A percentile compares a stretch with the other conserved stretches of the same genome.
Conservation (phyloP, 495 filamentous ascomycete genomes). For the Chaetomium cochliodes region DNA sequence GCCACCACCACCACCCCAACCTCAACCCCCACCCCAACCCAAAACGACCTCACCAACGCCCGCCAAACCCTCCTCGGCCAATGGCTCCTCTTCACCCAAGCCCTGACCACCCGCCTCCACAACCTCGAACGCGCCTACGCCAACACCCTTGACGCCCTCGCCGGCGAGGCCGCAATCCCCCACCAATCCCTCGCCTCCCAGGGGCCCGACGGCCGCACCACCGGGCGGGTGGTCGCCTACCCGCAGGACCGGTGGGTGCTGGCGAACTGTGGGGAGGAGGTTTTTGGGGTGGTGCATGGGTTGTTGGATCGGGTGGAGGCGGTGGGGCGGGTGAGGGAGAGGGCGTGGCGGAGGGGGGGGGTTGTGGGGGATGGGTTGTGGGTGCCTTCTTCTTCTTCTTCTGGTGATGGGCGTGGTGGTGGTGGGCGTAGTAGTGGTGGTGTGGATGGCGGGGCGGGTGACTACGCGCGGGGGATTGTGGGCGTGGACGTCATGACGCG, state of each 20-base stretch:
- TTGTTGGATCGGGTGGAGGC: conserved; percentile 49
- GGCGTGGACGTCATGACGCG: conserved; percentile 45
- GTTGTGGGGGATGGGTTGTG: conserved; percentile 38
- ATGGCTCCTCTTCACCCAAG: conserved; percentile 49
- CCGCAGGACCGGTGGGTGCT: conserved; percentile 55
- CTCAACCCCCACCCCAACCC: background rate
- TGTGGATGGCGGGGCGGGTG: conserved; percentile 21
- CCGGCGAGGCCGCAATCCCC: conserved; percentile 50
- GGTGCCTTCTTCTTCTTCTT: too few species aligned
- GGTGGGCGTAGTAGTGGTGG: too few species aligned
- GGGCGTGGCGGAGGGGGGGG: conserved; percentile 26
- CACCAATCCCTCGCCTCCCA: conserved; percentile 36
- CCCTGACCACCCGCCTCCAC: conserved; percentile 49
- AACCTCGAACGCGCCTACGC: conserved; percentile 51
- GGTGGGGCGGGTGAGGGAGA: conserved; percentile 31
- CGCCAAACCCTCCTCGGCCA: conserved; percentile 50
- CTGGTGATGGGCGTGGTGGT: too few species aligned
- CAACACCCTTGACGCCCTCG: conserved; percentile 48
- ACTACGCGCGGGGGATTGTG: conserved; percentile 42
- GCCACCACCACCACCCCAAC: conserved; percentile 5
- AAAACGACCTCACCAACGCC: conserved; percentile 32
- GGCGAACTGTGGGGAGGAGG: conserved; percentile 51
- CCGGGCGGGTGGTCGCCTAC: conserved; percentile 43
- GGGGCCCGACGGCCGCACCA: conserved; percentile 39
- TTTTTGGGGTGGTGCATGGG: conserved; percentile 43